Evolutionary conservation across 2,329 filamentous ascomycete species (phyloP), one percentile per base, ranked within the genome.

Genomic region (Graphilbum fragrans): DNA sequence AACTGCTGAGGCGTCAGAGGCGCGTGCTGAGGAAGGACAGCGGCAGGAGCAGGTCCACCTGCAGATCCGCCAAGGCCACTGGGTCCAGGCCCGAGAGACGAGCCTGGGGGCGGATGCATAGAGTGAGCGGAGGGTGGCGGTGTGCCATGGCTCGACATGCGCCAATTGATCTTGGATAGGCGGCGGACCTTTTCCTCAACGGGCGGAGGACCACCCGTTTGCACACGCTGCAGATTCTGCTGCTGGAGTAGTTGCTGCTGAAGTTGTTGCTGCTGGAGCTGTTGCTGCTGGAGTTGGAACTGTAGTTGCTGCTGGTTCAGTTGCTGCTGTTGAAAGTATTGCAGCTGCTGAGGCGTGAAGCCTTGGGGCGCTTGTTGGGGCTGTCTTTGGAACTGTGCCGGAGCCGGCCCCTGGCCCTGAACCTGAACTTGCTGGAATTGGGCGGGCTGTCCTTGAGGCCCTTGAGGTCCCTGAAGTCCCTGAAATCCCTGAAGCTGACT

Each of bases 121-220:
- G 35, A 43, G 11, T 48, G 44, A 12, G 46, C 39, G 3, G 44
- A 42, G 6, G 45, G 14, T 16, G 47, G 45, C 19, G 47, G 45
- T 12, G 41, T 44, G 17, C 36, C 39, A 16, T 39, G 36, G 17
- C 14, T 31, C 5, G 47, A 46, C 17, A 34, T 41, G n/a, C 44
- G 44, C 46, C 46, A 47, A 31, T n/a, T 29, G 11, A 46, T 38
- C 33, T 43, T 45, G 9, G 44, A 46, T 19, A 48, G 34, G 6
- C 47, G 41, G 3, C 40, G 36, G 16, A n/a, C 5, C 41, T 46
- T 48, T 6, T 46, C 46, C 6, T 45, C 47, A 5, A 31, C 14
- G 3, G 36, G 14, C 6, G 37, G 14, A 1, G 37, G 16, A 29
- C 32, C 16, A 32, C 18, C 34, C 25, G 25, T 29, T 29, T 29